Conservation (phyloP, 805 yeast species). For the Ogataea angusta region DNA sequence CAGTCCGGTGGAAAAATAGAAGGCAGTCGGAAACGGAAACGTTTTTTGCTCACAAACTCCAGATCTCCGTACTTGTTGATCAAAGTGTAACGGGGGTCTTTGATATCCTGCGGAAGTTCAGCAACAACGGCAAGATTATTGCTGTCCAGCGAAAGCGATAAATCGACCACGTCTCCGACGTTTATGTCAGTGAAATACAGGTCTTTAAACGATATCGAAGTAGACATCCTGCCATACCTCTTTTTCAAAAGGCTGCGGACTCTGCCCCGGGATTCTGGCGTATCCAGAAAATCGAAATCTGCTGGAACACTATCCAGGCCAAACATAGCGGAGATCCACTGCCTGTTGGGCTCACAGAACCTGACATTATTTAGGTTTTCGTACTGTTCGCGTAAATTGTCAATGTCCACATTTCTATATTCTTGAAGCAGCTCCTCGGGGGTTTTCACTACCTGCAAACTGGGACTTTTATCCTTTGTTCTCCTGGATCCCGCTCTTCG, state of each 20-base stretch:
- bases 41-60: conserved; percentile 42
- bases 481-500: background rate
- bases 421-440: conserved; percentile 31
- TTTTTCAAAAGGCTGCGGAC: conserved; percentile 5
- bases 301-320: conserved; percentile 10
- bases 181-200: conserved; percentile 31
- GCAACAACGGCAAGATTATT: conserved; percentile 53
- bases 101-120: conserved; percentile 45
- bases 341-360: conserved; percentile 29
- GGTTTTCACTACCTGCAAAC: conserved; percentile 20
- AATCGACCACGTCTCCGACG: conserved; percentile 64
- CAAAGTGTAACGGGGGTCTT: conserved; percentile 56
- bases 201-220: conserved; percentile 16
- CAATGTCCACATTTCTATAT: conserved; percentile 29
- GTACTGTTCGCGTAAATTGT: conserved; percentile 23
- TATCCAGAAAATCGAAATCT: conserved; percentile 19
- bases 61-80: conserved; percentile 57
- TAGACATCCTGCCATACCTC: conserved; percentile 5
- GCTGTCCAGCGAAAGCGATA: conserved; percentile 40
- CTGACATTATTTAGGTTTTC: conserved; percentile 23
- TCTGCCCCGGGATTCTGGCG: conserved; percentile 5
- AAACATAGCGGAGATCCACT: conserved; percentile 26
- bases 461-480: background rate
- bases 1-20: conserved; percentile 41
- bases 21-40: conserved; percentile 54